Evolutionary conservation across 1,284 basidiomycete species (phyloP), one percentile per base, ranked within the genome.

Genomic region (Pseudozyma sp.): DNA sequence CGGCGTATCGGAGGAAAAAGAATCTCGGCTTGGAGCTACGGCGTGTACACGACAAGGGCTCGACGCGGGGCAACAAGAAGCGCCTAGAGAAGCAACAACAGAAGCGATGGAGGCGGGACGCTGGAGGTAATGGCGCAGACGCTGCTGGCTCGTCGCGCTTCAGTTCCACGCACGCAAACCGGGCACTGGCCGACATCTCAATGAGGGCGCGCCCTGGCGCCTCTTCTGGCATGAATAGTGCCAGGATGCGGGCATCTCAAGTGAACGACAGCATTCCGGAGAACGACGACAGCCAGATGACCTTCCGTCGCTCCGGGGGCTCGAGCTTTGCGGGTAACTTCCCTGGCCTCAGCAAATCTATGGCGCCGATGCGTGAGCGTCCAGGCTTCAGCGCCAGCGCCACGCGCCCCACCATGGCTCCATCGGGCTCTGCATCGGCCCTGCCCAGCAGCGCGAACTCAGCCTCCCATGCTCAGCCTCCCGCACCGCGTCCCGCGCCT

Each of bases 231-330:
- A 44, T 29, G 49, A 47, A 34, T 19, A 47, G 53, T 16, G 70
- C 70, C n/a, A 47, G 53, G 2, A 68, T 58, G 7, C 52, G 70
- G 1, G 70, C 60, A 4, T 55, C 61, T 7, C 66, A 68, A 40
- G 39, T 74, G 5, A 52, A 74, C 39, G 70, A 68, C 66, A 61
- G 65, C 51, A 54, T 74, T 17, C 62, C 70, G 14, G 62, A 64
- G 1, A 43, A 52, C 11, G 66, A 65, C 44, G 62, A 65, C 5
- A 39, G 43, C 30, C 57, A 54, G 48, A 65, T 65, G 13, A 54
- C 48, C 13, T 74, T 74, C 31, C 70, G 70, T 16, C 54, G 58
- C 16, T 54, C 68, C 5, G 58, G 45, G 10, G 62, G 45, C 16
- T 51, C 68, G n/a, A 51, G 45, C 42, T 58, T 33, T 13, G 33